phyloP scores from a whole-genome alignment of 2,329 filamentous ascomycete species.

The Phaeosphaeriaceae sp. region DNA sequence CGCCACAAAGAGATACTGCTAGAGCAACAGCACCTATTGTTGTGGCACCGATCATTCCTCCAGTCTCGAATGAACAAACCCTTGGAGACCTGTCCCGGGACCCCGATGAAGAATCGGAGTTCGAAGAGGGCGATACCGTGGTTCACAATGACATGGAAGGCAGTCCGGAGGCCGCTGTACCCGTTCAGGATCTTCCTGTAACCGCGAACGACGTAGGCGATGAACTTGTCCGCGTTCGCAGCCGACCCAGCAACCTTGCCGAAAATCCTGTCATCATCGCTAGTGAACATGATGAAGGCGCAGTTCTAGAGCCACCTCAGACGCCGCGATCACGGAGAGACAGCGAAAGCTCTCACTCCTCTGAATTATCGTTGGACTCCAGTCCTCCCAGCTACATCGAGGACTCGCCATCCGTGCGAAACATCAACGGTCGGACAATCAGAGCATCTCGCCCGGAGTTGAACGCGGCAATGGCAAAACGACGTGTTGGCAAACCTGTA shows the following conservation, averaged over 20 bases:
- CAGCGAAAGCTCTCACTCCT: conserved; percentile 41
- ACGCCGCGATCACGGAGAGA: conserved; percentile 41
- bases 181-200: conserved; percentile 7
- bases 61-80: neutral
- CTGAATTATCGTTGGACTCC: conserved; percentile 39
- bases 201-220: neutral
- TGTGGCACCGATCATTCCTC: neutral
- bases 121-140: conserved; percentile 46
- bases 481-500: conserved; percentile 37
- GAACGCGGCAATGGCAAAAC: conserved; percentile 53
- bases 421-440: conserved; percentile 30
- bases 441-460: conserved; percentile 48
- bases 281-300: conserved; percentile 20
- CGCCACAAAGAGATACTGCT: neutral
- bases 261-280: conserved; percentile 30
- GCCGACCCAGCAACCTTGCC: conserved; percentile 6
- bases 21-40: neutral
- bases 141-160: conserved; percentile 38
- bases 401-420: conserved; percentile 47
- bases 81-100: conserved; percentile 7
- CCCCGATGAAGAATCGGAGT: conserved; percentile 36
- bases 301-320: conserved; percentile 27
- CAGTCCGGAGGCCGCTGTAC: conserved; percentile 4
- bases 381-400: conserved; percentile 39
- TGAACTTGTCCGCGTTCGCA: conserved; percentile 1